Conservation (phyloP, 2,329 filamentous ascomycete genomes). For the Akanthomyces uredinophilus region DNA sequence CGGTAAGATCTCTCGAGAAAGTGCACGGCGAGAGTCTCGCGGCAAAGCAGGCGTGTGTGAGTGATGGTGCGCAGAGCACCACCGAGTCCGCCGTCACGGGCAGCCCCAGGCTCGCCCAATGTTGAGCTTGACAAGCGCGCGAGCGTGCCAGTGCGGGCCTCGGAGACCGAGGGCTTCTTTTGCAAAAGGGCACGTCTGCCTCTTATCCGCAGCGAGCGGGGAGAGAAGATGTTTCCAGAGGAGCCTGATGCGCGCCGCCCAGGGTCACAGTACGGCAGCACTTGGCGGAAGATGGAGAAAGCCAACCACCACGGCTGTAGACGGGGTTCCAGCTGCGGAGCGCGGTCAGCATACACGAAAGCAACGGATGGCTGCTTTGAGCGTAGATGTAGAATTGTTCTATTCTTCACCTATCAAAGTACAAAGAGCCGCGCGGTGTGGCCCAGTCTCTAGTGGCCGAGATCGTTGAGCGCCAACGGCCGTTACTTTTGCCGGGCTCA, state of each 20-base stretch:
- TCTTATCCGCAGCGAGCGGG: constrained; percentile 92
- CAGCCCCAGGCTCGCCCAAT: no score
- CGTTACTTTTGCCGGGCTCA: constrained; percentile 82
- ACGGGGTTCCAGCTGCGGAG: no score
- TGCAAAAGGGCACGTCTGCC: constrained; percentile 87
- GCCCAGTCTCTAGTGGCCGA: constrained; percentile 94
- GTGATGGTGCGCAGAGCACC: constrained; percentile 96
- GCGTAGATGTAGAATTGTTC: no score
- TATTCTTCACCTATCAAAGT: constrained; percentile 61
- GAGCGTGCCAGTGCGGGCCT: constrained; percentile 73
- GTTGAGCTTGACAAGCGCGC: constrained; percentile 89
- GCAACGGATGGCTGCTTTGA: no score
- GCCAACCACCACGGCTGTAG: no score
- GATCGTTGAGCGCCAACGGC: constrained; percentile 93
- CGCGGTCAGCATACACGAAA: no score
- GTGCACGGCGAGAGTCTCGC: no score
- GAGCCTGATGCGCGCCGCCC: constrained; percentile 36
- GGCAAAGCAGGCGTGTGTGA: constrained; percentile 66
- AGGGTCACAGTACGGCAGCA: no score
- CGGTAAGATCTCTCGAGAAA: no score
- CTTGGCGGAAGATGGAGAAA: no score
- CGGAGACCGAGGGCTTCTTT: constrained; percentile 76
- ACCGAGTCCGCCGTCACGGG: constrained; percentile 98
- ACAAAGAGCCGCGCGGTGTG: constrained; percentile 89
- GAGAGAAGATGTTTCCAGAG: constrained; percentile 96